Conservation (phyloP, 225 moss, liverwort and hornwort genomes). For the Asterella californica region DNA sequence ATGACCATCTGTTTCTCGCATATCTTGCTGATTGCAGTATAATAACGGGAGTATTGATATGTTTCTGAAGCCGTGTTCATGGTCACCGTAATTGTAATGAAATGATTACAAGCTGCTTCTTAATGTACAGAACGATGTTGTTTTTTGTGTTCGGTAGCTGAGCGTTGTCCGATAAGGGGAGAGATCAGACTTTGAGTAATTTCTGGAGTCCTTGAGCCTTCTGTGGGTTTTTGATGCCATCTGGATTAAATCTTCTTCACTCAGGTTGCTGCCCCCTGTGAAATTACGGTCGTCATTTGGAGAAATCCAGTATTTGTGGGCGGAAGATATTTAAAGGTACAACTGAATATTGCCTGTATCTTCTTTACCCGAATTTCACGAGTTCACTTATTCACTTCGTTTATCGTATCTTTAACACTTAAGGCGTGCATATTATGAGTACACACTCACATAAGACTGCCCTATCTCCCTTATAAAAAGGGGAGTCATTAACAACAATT, state of each 20-base stretch:
- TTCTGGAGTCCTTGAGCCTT: background rate
- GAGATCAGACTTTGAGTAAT: background rate
- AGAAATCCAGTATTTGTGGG: constrained; percentile 89
- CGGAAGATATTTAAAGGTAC: constrained; percentile 93
- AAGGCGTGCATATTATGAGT: background rate
- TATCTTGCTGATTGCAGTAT: background rate
- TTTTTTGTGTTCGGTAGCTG: background rate
- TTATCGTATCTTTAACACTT: background rate
- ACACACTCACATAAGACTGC: background rate
- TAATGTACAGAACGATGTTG: background rate
- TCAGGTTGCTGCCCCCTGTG: constrained; percentile 63
- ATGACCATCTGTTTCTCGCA: too few relatives aligned
- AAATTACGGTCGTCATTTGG: constrained; percentile 72
- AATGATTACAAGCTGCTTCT: background rate
- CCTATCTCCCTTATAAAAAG: too few relatives aligned
- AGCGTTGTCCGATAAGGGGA: background rate
- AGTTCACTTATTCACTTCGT: background rate
- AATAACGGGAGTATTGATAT: too few relatives aligned
- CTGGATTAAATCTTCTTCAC: background rate
- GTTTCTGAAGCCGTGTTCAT: background rate
- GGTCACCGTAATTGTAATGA: background rate
- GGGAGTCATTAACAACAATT: too few relatives aligned
- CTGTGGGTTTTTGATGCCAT: background rate
- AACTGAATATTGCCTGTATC: background rate
- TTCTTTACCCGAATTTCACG: background rate